Evolutionary conservation across 805 yeast species (phyloP).

Genomic region (Schizosaccharomyces octosporus): DNA sequence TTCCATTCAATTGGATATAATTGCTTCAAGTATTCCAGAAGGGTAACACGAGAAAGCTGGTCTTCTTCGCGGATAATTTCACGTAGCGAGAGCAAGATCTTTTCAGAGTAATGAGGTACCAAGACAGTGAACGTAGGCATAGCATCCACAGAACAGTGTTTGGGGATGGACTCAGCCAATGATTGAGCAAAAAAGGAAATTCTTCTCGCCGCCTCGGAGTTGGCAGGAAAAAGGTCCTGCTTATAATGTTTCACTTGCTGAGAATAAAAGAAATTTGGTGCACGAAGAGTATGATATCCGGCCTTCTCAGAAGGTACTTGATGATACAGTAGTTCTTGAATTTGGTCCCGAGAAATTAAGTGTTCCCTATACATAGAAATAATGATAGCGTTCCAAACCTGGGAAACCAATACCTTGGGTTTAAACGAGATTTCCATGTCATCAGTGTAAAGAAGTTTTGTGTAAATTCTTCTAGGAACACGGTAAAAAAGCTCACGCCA

Average conservation of each 20-base stretch:
- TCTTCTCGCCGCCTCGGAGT: conserved; percentile 98
- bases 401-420: conserved; percentile 93
- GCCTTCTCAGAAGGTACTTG: conserved; percentile 98
- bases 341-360: conserved; percentile 90
- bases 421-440: conserved; percentile 98
- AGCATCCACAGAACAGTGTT: conserved; percentile 94
- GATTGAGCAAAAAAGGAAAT: conserved; percentile 98
- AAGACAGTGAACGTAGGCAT: conserved; percentile 97
- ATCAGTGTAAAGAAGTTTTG: conserved; percentile 89
- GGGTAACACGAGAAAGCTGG: conserved; percentile 84
- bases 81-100: conserved; percentile 73
- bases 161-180: conserved; percentile 92
- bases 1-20: conserved; percentile 95
- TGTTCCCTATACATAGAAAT: conserved; percentile 99
- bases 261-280: conserved; percentile 94
- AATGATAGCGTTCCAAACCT: conserved; percentile 97
- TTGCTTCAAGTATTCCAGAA: conserved; percentile 82
- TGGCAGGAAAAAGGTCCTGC: conserved; percentile 88
- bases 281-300: conserved; percentile 94
- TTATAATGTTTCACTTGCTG: conserved; percentile 89
- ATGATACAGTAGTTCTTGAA: conserved; percentile 86
- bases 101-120: conserved; percentile 90
- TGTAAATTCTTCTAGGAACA: conserved; percentile 94
- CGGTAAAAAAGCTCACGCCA: conserved; percentile 98
- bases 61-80: conserved; percentile 95